Evolutionary conservation across 2,329 filamentous ascomycete genomes (phyloP).

Genomic region (Monosporascus sp.): DNA sequence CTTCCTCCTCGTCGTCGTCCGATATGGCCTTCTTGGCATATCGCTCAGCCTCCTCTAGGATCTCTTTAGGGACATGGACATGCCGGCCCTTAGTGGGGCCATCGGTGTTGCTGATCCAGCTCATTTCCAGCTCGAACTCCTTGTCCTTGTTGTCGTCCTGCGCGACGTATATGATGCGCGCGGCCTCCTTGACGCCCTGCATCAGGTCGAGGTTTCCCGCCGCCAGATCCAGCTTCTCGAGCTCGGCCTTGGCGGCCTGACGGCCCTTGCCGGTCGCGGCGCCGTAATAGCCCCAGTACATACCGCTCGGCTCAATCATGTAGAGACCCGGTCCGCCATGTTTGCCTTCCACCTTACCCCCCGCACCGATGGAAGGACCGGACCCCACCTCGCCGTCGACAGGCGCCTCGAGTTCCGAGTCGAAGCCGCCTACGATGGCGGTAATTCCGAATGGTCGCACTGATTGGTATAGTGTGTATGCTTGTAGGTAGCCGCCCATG

Average conservation of each 20-base stretch:
- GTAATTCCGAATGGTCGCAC: constrained; percentile 97
- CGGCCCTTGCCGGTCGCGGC: constrained; percentile 95
- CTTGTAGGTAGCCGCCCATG: constrained; percentile 94
- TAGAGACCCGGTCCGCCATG: constrained; percentile 90
- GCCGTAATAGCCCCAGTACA: constrained; percentile 99
- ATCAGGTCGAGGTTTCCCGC: constrained; percentile 71
- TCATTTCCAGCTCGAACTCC: constrained; percentile 99
- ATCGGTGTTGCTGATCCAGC: constrained; percentile 81
- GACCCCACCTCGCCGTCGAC: constrained; percentile 88
- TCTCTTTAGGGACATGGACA: constrained; percentile 84
- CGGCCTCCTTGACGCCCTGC: constrained; percentile 92
- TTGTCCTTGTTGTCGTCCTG: constrained; percentile 99
- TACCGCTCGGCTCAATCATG: constrained; percentile 97
- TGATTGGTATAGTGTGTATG: constrained; percentile 94
- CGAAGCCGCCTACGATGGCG: constrained; percentile 88
- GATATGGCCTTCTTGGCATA: constrained; percentile 88
- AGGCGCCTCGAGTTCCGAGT: constrained; percentile 76
- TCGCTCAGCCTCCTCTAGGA: constrained; percentile 87
- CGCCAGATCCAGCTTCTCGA: constrained; percentile 91
- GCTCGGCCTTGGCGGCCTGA: constrained; percentile 94
- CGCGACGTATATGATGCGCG: constrained; percentile 92
- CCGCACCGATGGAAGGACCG: constrained; percentile 72
- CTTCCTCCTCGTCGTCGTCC: constrained; percentile 77
- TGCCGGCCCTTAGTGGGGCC: constrained; percentile 91
- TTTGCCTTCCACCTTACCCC: constrained; percentile 70